Conservation (phyloP, 108 stramenopile species). For the Thalassiosira profunda region DNA sequence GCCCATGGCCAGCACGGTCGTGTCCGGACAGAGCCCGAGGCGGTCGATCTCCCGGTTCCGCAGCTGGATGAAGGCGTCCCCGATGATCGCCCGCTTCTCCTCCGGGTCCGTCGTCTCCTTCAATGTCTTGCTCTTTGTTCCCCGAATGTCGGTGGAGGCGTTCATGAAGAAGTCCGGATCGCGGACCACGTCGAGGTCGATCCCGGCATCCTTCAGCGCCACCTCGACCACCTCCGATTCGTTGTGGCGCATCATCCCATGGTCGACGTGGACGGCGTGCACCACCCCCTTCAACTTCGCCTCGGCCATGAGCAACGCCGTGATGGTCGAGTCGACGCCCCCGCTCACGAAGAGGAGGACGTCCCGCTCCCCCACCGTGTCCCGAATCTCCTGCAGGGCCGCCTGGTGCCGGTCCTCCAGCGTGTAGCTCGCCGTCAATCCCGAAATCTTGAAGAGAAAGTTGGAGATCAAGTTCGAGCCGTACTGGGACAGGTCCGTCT, state of each 20-base stretch:
- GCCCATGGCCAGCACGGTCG: slow-evolving; percentile 95
- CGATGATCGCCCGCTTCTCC: slow-evolving; percentile 98
- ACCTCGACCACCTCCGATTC: slow-evolving; percentile 87
- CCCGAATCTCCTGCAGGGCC: slow-evolving; percentile 90
- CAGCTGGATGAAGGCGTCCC: slow-evolving; percentile 96
- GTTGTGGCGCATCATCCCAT: slow-evolving; percentile 97
- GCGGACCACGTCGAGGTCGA: slow-evolving; percentile 95
- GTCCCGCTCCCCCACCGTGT: slow-evolving; percentile 92
- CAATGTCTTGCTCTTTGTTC: no score
- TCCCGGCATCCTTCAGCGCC: slow-evolving; percentile 90
- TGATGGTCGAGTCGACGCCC: slow-evolving; percentile 99
- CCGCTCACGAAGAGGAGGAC: slow-evolving; percentile 99
- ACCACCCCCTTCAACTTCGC: slow-evolving; percentile 98
- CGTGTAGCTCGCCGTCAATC: slow-evolving; percentile 94
- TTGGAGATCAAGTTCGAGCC: slow-evolving; percentile 90
- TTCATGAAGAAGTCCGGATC: slow-evolving; percentile 94
- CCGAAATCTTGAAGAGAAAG: slow-evolving; percentile 92
- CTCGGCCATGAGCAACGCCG: slow-evolving; percentile 95
- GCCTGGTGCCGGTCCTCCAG: slow-evolving; percentile 98
- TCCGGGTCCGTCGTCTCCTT: slow-evolving; percentile 97
- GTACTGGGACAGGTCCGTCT: slow-evolving; percentile 95
- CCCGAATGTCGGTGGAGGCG: no score
- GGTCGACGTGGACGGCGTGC: slow-evolving; percentile 99
- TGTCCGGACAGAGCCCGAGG: slow-evolving; percentile 86
- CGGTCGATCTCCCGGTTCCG: slow-evolving; percentile 96